Conservation (phyloP, 495 filamentous ascomycete species). For the Penicillium paxilli region DNA sequence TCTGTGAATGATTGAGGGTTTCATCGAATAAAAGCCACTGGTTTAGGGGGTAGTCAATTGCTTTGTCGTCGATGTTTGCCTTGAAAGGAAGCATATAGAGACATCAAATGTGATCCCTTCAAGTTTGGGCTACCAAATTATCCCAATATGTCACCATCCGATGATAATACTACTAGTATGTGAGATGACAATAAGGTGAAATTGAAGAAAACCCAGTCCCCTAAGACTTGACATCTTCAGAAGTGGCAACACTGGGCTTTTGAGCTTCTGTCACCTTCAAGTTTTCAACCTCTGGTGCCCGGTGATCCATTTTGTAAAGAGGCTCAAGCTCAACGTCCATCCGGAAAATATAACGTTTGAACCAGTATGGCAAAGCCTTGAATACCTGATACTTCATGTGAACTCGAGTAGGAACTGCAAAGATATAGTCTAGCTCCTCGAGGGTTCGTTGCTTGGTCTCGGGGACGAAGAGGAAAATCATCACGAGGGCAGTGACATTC, state of each 20-base stretch:
- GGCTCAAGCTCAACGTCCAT: constrained; percentile 55
- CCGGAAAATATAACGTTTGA: constrained; percentile 65
- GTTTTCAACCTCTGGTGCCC: constrained; percentile 10
- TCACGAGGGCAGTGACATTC: constrained; percentile 65
- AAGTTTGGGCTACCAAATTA: too few species aligned
- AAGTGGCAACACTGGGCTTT: constrained; percentile 1
- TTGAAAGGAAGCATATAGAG: not conserved
- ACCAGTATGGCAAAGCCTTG: constrained; percentile 66
- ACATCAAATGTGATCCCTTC: too few species aligned
- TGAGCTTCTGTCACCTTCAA: not conserved
- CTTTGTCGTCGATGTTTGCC: not conserved
- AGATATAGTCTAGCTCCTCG: constrained; percentile 85
- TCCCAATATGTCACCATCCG: not conserved
- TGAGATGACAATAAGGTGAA: too few species aligned
- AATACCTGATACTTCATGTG: constrained; percentile 66
- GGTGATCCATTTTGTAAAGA: constrained; percentile 61
- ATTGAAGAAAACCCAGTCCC: not conserved
- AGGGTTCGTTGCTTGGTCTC: constrained; percentile 80
- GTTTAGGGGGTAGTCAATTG: too few species aligned
- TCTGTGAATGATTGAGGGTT: constrained; percentile 1
- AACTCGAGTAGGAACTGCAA: constrained; percentile 64
- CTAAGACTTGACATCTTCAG: not conserved
- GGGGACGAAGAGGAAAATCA: constrained; percentile 75
- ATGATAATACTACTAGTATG: too few species aligned
- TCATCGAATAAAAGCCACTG: too few species aligned